phyloP scores from a whole-genome alignment of 495 filamentous ascomycete species.

The Penicillium roqueforti region DNA sequence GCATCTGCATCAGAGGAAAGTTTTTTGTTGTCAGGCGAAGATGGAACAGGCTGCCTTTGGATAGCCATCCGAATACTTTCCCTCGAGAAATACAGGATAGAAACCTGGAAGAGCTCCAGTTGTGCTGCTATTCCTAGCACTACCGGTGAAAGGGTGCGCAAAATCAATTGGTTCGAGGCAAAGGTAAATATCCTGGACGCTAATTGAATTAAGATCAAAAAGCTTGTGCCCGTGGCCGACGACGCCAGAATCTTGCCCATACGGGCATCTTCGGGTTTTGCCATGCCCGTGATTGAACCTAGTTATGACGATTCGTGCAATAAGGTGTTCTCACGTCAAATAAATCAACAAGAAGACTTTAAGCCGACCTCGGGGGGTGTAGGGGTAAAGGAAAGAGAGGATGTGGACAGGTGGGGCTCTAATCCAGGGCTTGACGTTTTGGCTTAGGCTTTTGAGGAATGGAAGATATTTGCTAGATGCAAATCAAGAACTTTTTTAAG shows the following conservation, averaged over 20 bases:
- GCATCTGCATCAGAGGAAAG: slow-evolving; percentile 14
- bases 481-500: too few species aligned
- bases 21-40: slow-evolving; percentile 12
- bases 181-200: slow-evolving; percentile 83
- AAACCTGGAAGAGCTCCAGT: slow-evolving; percentile 83
- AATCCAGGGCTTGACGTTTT: not conserved
- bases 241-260: slow-evolving; percentile 28
- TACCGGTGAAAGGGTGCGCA: slow-evolving; percentile 80
- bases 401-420: not conserved
- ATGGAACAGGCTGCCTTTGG: slow-evolving; percentile 60
- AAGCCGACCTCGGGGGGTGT: not conserved
- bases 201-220: slow-evolving; percentile 83
- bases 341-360: not conserved
- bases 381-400: not conserved
- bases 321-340: not conserved
- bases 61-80: slow-evolving; percentile 83
- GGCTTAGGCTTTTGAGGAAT: not conserved
- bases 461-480: not conserved
- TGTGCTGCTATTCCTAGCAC: slow-evolving; percentile 81
- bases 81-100: slow-evolving; percentile 84
- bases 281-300: slow-evolving; percentile 5
- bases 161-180: slow-evolving; percentile 78
- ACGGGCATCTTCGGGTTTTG: slow-evolving; percentile 17
- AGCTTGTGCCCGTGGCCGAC: slow-evolving; percentile 68
- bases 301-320: not conserved